Evolutionary conservation across 2,329 filamentous ascomycete species (phyloP).

Genomic region (Botryosphaeria dothidea): DNA sequence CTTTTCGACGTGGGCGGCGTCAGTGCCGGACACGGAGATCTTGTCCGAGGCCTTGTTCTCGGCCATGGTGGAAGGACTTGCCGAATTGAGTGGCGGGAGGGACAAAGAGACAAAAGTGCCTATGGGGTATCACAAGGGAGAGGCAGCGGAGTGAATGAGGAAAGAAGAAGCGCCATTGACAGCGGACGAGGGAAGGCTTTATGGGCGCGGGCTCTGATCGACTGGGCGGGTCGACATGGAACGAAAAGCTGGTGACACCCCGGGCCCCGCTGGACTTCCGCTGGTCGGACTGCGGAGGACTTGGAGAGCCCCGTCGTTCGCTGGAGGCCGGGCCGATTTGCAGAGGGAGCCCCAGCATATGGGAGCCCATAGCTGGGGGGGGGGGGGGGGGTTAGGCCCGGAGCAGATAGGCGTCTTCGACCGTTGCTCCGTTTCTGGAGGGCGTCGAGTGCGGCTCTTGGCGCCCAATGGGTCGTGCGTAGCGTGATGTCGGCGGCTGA

Average conservation of each 20-base stretch:
- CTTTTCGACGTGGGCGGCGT: conserved; percentile 18
- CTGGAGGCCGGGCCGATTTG: conserved; percentile 7
- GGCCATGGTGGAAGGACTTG: conserved; percentile 12
- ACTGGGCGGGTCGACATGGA: not conserved
- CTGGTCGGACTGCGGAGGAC: conserved; percentile 11
- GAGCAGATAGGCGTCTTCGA: conserved; percentile 10
- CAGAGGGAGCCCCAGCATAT: not conserved
- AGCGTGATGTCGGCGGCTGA: conserved; percentile 16
- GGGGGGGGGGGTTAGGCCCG: conserved; percentile 9
- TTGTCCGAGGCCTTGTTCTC: conserved; percentile 12
- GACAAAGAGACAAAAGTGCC: conserved; percentile 1
- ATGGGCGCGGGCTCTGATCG: not conserved
- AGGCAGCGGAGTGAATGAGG: conserved; percentile 9
- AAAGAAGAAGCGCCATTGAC: not conserved
- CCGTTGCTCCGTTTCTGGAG: not conserved
- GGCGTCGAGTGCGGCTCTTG: not conserved
- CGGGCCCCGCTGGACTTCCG: conserved; percentile 10
- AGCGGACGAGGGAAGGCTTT: not conserved
- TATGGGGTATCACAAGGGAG: not conserved
- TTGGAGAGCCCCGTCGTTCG: conserved; percentile 2
- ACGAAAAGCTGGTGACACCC: conserved; percentile 9
- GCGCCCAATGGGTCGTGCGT: not conserved
- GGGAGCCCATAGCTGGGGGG: conserved; percentile 4
- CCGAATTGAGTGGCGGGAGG: not conserved
- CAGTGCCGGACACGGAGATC: not conserved